These are phyloP conservation scores for Pseudonitzschia delicatissima DNA, from an alignment of 108 stramenopile genomes.

Conservation along the genomic window DNA sequence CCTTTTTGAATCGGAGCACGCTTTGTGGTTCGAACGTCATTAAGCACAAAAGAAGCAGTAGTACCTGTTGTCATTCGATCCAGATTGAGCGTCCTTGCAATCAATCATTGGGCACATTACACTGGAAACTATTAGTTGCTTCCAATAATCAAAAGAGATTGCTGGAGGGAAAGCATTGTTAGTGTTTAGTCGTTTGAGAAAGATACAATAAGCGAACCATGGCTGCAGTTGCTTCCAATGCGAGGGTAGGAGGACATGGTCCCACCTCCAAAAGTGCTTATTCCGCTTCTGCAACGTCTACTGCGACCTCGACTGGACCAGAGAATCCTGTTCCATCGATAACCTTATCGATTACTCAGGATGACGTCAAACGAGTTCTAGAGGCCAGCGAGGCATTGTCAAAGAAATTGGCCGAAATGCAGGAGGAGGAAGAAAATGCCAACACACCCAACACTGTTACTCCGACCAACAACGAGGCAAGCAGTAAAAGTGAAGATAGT, in stretches of 20 bases:
- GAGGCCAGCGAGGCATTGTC: slow-evolving; percentile 59
- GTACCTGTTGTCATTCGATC: no score
- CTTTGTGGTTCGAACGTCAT: no score
- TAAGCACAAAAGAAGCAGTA: no score
- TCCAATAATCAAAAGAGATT: no score
- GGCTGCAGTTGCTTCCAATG: slow-evolving; percentile 3
- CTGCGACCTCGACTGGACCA: neutral
- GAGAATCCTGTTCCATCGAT: slow-evolving; percentile 48
- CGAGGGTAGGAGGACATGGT: neutral
- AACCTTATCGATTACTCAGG: slow-evolving; percentile 61
- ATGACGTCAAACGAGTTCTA: slow-evolving; percentile 55
- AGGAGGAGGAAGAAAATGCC: slow-evolving; percentile 5
- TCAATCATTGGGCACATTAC: no score
- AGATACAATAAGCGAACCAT: neutral
- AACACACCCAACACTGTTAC: neutral
- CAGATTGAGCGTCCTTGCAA: no score
- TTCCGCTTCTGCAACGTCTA: slow-evolving; percentile 2
- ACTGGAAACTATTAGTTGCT: no score
- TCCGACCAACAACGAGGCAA: neutral
- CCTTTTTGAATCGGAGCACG: no score
- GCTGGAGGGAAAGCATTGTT: no score
- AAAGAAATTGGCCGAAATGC: slow-evolving; percentile 25
- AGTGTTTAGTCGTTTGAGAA: no score
- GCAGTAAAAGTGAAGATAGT: neutral
- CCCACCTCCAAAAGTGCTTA: neutral